A percentile compares a stretch with the other conserved stretches of the same genome.
Evolutionary conservation across 2,329 filamentous ascomycete species (phyloP).

Genomic region (Diaporthe humulicola): DNA sequence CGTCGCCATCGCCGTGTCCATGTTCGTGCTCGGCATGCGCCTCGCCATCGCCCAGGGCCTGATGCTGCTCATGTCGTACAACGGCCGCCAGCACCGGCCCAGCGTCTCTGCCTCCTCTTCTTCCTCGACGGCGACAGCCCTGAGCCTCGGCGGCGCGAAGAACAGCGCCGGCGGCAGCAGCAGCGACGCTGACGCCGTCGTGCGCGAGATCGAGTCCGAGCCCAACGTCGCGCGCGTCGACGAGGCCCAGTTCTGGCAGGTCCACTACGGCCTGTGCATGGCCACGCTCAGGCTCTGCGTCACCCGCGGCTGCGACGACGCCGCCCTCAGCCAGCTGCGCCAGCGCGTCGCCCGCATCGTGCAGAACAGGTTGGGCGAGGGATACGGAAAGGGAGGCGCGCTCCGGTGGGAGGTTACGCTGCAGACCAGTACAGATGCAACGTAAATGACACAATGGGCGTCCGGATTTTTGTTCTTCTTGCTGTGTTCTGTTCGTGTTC

Average conservation of each 20-base stretch:
- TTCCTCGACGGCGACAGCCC: neutral
- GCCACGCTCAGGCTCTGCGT: conserved; percentile 90
- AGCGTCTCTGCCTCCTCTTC: conserved; percentile 25
- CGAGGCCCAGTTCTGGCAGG: conserved; percentile 97
- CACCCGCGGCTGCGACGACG: conserved; percentile 73
- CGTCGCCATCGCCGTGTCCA: conserved; percentile 83
- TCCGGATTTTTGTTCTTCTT: neutral
- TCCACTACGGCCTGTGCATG: conserved; percentile 97
- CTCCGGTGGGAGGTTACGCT: conserved; percentile 94
- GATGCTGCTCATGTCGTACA: conserved; percentile 96
- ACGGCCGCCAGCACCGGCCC: conserved; percentile 49
- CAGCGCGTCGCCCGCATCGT: conserved; percentile 83
- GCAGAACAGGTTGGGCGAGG: conserved; percentile 87
- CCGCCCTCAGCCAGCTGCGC: conserved; percentile 78
- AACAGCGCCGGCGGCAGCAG: conserved; percentile 42
- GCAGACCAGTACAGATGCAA: conserved; percentile 71
- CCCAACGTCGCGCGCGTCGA: conserved; percentile 82
- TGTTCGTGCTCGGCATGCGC: conserved; percentile 89
- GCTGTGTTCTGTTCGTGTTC: neutral
- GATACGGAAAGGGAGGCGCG: conserved; percentile 83
- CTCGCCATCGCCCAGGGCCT: conserved; percentile 88
- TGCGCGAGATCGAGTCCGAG: conserved; percentile 87
- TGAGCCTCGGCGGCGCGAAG: conserved; percentile 45
- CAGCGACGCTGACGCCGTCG: conserved; percentile 72
- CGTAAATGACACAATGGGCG: conserved; percentile 9